Base-by-base conservation (phyloP, 139 green algal genomes). In the Mesotaenium endlicherianum region DNA sequence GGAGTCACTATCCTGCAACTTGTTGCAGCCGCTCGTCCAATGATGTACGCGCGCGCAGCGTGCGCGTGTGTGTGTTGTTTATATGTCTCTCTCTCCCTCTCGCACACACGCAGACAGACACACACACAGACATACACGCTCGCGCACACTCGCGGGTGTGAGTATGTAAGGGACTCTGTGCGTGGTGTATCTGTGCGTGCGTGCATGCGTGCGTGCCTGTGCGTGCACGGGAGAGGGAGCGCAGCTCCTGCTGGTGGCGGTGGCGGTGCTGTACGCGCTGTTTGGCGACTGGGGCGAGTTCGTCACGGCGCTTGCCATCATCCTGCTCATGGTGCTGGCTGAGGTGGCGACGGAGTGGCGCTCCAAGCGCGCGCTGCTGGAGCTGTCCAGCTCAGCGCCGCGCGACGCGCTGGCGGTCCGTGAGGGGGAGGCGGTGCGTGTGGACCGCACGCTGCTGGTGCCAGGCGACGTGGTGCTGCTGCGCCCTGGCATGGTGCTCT, bases 401-500 rank as follows among this genome's bases (percentile, higher is more conserved):
- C 60, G 42, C 36, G 60, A 72, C 1, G 60, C 60, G 1, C 60
- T 72, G 31, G 60, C 42, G 60, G 31, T 72, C 8, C 41, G 60
- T 31, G 60, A 72, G 31, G 34, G 34, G 26, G 34, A 31, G 31
- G 60, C 60, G 14, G 60, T 72, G 60, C 4, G 16, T 3, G 60
- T 72, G 60, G 26, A 16, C 31, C 60, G 60, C 14, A 16, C 5
- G 6, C 30, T 43, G n/a, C 60, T 72, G 0, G 60, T 72, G 60
- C 60, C 60, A 6, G 60, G 60, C 30, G 60, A 72, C 60, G 8
- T 72, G 6, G 60, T 72, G 36, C 60, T 72, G 60, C 60, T 72
- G 60, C 60, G 60, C 30, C 26, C 60, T 1, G 60, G 60, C 60
- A 72, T 72, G 60, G 60, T 72, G 60, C n/a, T n/a, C n/a, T n/a